A percentile compares a stretch with the other conserved stretches of the same genome.
Evolutionary conservation across 371 early-diverging fungal species (phyloP).

Genomic region (Actinomortierella wolfii): DNA sequence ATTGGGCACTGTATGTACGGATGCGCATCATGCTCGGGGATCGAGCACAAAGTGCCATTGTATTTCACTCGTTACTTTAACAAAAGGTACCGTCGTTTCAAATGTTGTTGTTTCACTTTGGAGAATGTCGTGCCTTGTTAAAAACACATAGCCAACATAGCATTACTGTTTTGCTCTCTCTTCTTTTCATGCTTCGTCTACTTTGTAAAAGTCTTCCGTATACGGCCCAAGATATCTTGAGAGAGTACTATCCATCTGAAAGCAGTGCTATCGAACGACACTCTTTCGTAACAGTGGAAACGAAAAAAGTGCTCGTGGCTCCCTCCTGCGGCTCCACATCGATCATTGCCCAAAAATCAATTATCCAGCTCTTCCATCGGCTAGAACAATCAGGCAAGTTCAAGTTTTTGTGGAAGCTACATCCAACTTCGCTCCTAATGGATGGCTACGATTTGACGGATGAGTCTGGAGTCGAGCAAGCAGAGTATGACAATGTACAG

Average conservation of each 20-base stretch:
- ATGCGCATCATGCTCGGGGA: constrained; percentile 37
- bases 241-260: too few relatives aligned
- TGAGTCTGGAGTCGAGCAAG: constrained; percentile 18
- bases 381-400: constrained; percentile 39
- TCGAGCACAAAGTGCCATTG: constrained; percentile 45
- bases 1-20: constrained; percentile 48
- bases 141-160: background rate
- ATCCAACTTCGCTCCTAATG: constrained; percentile 33
- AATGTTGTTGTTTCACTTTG: background rate
- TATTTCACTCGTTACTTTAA: constrained; percentile 46
- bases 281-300: too few relatives aligned
- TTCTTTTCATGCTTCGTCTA: too few relatives aligned
- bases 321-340: constrained; percentile 41
- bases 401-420: constrained; percentile 48
- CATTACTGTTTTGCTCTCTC: too few relatives aligned
- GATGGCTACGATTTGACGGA: constrained; percentile 20
- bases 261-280: too few relatives aligned
- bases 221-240: constrained; percentile 26
- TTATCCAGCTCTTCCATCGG: constrained; percentile 42
- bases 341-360: constrained; percentile 26
- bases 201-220: constrained; percentile 24
- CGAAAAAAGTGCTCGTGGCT: constrained; percentile 11
- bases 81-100: constrained; percentile 21
- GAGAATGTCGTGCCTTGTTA: background rate
- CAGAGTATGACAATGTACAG: constrained; percentile 35